Percentiles rank a stretch among this genome's conserved stretches.
Evolutionary conservation across 371 early-diverging fungal species (phyloP).

Genomic region (Mortierella sp.): DNA sequence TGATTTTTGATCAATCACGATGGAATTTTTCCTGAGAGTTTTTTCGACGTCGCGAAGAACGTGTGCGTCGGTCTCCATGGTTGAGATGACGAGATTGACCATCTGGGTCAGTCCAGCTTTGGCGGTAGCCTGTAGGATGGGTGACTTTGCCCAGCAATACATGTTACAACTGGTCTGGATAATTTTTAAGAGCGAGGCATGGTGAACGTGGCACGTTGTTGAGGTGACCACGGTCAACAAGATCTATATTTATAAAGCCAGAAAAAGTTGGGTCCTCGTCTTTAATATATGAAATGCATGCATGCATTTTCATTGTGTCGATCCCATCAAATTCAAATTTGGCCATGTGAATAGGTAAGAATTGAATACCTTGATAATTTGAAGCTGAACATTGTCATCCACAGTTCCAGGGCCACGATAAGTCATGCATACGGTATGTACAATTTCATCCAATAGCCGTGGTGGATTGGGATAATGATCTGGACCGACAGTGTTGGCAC

Average conservation of each 20-base stretch:
- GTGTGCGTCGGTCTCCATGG: constrained; percentile 61
- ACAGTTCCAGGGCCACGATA: constrained; percentile 65
- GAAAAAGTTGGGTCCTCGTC: neutral
- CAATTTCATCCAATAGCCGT: constrained; percentile 60
- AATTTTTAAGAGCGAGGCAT: constrained; percentile 60
- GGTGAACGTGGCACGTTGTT: constrained; percentile 55
- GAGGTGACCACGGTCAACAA: constrained; percentile 59
- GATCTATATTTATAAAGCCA: constrained; percentile 24
- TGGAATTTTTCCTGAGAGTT: constrained; percentile 30
- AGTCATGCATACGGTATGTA: constrained; percentile 61
- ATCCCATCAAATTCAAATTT: neutral
- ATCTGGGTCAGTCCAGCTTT: constrained; percentile 79
- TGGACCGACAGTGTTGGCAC: constrained; percentile 44
- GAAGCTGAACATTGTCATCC: constrained; percentile 77
- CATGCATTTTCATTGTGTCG: neutral
- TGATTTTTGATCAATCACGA: constrained; percentile 20
- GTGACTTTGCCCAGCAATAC: constrained; percentile 69
- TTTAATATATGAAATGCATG: neutral
- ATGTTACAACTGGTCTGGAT: constrained; percentile 69
- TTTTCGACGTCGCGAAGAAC: constrained; percentile 37
- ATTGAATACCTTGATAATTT: constrained; percentile 73
- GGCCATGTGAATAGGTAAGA: neutral
- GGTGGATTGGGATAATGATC: constrained; percentile 54
- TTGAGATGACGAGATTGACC: constrained; percentile 72
- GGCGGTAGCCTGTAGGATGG: constrained; percentile 73